Evolutionary conservation across 148 eudicot species (phyloP), one percentile per base, ranked within the genome.

Genomic region (Fallopia convolvulus): DNA sequence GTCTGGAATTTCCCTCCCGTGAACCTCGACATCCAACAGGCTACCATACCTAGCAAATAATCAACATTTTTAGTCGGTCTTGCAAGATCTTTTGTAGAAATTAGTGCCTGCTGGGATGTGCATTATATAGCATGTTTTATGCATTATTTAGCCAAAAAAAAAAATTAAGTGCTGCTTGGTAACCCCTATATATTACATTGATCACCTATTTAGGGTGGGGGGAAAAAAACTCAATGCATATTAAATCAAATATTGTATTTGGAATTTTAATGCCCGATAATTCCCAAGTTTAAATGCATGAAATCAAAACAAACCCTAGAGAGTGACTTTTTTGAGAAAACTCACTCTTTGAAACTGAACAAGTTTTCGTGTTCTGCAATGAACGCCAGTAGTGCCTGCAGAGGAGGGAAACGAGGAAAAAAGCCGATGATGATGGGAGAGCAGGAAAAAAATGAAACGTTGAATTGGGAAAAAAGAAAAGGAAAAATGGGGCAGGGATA

Each of bases 301-400:
- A n/a, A 4, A 47, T 8, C 52, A 13, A 48, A 48, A 48, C 52
- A 48, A 48, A 12, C 14, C 20, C 20, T 17, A 63, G 21, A 36
- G 72, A n/a, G n/a, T n/a, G n/a, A 61, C 21, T 68, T 68, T 36
- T 68, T 39, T 39, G 53, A 44, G 41, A 47, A 11, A 75, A 89
- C 99, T 92, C 81, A 96, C 99, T 96, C 99, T 76, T 85, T 83
- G 75, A 88, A 83, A 63, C 88, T 86, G 86, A 93, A 96, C 80
- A 91, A 82, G 75, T 85, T 47, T 58, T 87, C 90, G 39, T 96
- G 99, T 85, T 96, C 99, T 39, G 86, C 78, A 78, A 96, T 89
- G 79, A 96, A 96, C 75, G 99, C 99, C 80, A 93, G 88, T 81
- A 96, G 84, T 71, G 99, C 98, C 99, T 96, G 92, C 75, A 83